Evolutionary conservation across 805 yeast genomes (phyloP).

Genomic region (Monosporozyma unispora): DNA sequence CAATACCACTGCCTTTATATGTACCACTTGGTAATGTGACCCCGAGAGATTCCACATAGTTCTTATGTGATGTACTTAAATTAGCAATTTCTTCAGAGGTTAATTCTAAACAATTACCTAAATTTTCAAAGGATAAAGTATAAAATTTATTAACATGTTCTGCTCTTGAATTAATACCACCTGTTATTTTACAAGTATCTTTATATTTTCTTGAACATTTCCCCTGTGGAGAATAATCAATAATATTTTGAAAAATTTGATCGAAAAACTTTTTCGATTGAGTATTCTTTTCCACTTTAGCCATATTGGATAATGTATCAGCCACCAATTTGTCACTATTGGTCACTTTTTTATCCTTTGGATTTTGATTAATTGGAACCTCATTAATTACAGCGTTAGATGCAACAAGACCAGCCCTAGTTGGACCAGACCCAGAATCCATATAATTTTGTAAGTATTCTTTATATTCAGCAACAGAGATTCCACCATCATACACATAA

Average conservation of each 20-base stretch:
- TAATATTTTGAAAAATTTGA: conserved; percentile 19
- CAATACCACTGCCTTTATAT: conserved; percentile 38
- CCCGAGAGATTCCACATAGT: conserved; percentile 12
- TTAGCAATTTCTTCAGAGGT: conserved; percentile 10
- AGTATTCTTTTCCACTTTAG: not conserved
- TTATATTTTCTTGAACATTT: conserved; percentile 14
- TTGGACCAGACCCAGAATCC: not conserved
- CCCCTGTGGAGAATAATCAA: conserved; percentile 20
- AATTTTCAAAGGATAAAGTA: conserved; percentile 13
- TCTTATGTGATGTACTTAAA: conserved; percentile 14
- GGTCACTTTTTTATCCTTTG: not conserved
- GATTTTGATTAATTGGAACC: not conserved
- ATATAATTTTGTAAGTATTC: conserved; percentile 11
- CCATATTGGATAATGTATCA: not conserved
- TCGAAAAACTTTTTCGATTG: conserved; percentile 16
- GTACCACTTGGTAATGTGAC: conserved; percentile 15
- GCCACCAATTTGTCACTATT: not conserved
- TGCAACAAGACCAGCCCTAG: no score
- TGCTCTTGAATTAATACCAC: conserved; percentile 19
- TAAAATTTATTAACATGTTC: conserved; percentile 16
- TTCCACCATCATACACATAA: conserved; percentile 8
- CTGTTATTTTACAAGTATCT: conserved; percentile 13
- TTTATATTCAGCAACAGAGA: conserved; percentile 15
- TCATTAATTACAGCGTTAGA: not conserved
- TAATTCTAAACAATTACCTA: conserved; percentile 21